Evolutionary conservation across 1,139 yeast genomes (phyloP), one percentile per base, ranked within the genome.

Genomic region (Debaryomyces fabryi): DNA sequence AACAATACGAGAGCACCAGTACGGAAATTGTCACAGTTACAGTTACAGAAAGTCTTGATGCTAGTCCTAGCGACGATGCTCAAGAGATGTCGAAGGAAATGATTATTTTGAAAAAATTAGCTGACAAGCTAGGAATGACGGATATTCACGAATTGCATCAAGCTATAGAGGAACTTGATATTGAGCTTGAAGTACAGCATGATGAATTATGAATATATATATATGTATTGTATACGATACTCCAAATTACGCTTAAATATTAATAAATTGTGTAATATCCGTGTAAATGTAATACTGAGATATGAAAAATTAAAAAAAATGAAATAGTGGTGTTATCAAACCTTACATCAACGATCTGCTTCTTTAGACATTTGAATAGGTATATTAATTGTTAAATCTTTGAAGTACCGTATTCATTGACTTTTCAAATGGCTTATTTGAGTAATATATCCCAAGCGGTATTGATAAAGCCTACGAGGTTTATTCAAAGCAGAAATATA

Each of bases 401-500:
- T 37, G 30, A 37, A 25, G 21, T 24, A 37, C 4, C 8, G n/a
- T 7, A 21, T 21, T 35, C 29, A 25, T 37, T 10, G 30, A 15
- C 9, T 15, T 20, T 10, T 35, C 29, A 30, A 40, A 46, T 46
- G 48, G 29, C 36, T 23, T 46, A 41, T 15, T 37, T 42, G 35
- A 32, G 39, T 25, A 36, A 36, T 42, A 42, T 36, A 25, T 38
- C 43, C 23, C 40, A 39, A 15, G 13, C 39, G 21, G 42, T 39
- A 3, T 38, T 42, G 39, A 33, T 20, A 27, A 42, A 44, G 25
- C 42, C 46, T n/a, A 18, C 46, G 20, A 44, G 38, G 29, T 25
- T 37, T 38, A 33, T 30, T 27, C 55, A 43, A 42, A 49, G 39
- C 35, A 56, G 73, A 47, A 59, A 64, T 47, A 58, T 71, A 27